These are phyloP conservation scores for Rhamnella rubrinervis DNA, from an alignment of 331 rosid genomes.

Conservation along the genomic window DNA sequence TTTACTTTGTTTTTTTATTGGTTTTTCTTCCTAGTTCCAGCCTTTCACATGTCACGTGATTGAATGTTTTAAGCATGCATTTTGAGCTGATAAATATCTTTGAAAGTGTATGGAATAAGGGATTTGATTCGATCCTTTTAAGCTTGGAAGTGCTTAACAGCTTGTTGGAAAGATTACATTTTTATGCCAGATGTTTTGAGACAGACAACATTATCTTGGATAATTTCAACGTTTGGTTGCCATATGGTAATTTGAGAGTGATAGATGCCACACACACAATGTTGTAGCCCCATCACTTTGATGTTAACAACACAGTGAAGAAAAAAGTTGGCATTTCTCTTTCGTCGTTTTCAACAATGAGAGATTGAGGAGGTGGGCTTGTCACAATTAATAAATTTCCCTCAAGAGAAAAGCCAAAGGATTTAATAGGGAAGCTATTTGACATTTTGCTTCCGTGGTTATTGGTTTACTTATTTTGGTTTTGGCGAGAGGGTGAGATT, in stretches of 20 bases:
- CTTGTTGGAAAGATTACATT: neutral
- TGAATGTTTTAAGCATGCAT: neutral
- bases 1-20: too few species aligned
- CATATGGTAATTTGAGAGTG: conserved; percentile 10
- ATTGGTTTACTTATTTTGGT: too few species aligned
- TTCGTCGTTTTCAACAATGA: neutral
- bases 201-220: neutral
- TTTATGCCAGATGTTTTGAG: conserved; percentile 8
- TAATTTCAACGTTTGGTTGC: conserved; percentile 1
- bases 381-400: neutral
- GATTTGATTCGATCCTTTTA: conserved; percentile 4
- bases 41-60: neutral
- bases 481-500: too few species aligned
- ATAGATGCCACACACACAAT: conserved; percentile 3
- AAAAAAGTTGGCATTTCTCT: neutral
- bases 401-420: too few species aligned
- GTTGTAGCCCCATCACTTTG: neutral
- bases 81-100: neutral
- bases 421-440: too few species aligned
- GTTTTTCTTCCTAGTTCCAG: too few species aligned
- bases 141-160: neutral
- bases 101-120: neutral
- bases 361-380: neutral
- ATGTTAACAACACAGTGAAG: neutral
- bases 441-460: too few species aligned